Conservation (phyloP, 139 green algal species). For the Volvox reticuliferus region DNA sequence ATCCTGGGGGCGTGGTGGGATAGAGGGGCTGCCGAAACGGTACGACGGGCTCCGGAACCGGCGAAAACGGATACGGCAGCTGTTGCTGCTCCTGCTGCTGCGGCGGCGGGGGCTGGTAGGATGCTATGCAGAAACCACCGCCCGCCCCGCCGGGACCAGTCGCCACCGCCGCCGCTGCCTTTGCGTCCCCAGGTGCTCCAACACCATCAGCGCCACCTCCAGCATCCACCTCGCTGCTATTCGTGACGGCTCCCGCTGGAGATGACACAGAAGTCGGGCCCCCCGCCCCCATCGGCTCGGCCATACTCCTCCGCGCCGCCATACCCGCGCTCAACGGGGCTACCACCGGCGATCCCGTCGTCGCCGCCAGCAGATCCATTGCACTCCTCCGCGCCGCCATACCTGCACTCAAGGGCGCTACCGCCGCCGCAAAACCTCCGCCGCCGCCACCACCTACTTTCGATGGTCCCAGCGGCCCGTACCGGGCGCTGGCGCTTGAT, state of each 20-base stretch:
- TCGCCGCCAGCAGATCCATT: not conserved
- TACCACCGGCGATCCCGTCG: not conserved
- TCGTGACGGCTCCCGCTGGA: not conserved
- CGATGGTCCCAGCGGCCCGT: constrained; percentile 2
- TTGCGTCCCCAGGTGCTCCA: not conserved
- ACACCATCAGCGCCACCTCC: not conserved
- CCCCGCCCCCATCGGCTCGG: not conserved
- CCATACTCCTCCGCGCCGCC: constrained; percentile 1
- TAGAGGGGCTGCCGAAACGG: not conserved
- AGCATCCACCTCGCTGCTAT: not conserved
- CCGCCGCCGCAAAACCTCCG: not conserved
- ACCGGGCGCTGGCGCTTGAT: not conserved
- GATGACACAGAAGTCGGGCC: not conserved
- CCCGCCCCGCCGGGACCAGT: no score
- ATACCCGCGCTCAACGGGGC: constrained; percentile 12
- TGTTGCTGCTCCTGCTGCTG: not conserved
- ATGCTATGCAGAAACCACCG: not conserved
- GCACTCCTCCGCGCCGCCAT: constrained; percentile 10
- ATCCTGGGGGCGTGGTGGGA: no score
- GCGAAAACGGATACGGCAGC: not conserved
- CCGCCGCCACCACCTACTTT: constrained; percentile 1
- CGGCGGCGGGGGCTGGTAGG: not conserved
- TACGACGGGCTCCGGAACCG: not conserved
- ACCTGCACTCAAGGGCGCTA: not conserved
- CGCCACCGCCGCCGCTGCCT: not conserved